Percentiles rank a stretch among this genome's conserved stretches.
Conservation (phyloP, 164 flowering plant genomes). For the Kingdonia uniflora region DNA sequence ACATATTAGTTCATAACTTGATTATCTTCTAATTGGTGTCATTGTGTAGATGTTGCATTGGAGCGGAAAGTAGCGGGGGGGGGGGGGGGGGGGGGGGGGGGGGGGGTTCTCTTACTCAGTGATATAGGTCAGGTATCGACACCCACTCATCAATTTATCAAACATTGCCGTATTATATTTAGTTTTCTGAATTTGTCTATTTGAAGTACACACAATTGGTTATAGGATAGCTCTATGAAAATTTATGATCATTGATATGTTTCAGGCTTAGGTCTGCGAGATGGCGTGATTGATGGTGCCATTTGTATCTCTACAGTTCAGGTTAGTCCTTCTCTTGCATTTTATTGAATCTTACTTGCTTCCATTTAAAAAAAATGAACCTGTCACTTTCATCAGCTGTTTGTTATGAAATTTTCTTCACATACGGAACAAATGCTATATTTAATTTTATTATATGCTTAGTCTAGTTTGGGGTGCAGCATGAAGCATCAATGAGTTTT, state of each 20-base stretch:
- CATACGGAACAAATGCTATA: too few relatives aligned
- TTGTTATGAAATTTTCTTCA: background rate
- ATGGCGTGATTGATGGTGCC: too few relatives aligned
- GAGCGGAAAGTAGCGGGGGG: slow-evolving; percentile 91
- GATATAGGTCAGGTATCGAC: slow-evolving; percentile 99
- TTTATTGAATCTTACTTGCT: background rate
- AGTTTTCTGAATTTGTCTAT: too few relatives aligned
- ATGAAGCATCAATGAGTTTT: too few relatives aligned
- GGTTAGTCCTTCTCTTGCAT: slow-evolving; percentile 26
- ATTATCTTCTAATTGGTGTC: background rate
- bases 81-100: too few relatives aligned
- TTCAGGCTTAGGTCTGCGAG: slow-evolving; percentile 81
- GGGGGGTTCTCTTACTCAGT: slow-evolving; percentile 62
- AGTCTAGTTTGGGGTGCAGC: too few relatives aligned
- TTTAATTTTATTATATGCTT: too few relatives aligned
- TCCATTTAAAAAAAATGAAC: background rate
- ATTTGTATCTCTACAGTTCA: slow-evolving; percentile 96
- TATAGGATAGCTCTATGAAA: too few relatives aligned
- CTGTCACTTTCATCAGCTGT: background rate
- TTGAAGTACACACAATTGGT: too few relatives aligned
- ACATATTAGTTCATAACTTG: background rate
- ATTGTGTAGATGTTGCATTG: slow-evolving; percentile 60
- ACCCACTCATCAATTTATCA: too few relatives aligned
- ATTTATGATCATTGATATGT: too few relatives aligned
- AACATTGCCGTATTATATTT: too few relatives aligned